Base-by-base conservation (phyloP, 768 basidiomycete species). In the Termitomyces heimii region DNA sequence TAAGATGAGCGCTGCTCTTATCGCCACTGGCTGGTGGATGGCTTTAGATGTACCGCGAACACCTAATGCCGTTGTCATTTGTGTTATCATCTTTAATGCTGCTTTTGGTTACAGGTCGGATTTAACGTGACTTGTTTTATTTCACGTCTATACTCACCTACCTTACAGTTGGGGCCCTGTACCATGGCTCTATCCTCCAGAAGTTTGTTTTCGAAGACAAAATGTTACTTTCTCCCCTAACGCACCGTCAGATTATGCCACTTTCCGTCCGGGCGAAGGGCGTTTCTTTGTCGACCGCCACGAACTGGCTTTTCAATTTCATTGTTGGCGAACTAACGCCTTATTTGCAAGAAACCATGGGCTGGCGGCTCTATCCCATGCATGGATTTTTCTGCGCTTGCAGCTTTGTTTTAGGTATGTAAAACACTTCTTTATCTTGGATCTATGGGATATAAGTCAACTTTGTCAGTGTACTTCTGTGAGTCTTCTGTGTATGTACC, bases 281-380 rank as follows among this genome's bases (percentile, higher is more conserved):
- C n/a, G 94, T 97, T 24, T 95, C 92, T 7, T 65, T 97, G 34
- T 96, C 93, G 0, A 97, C 95, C 5, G 93, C 93, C 14, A 95
- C 92, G 8, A 90, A 89, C 63, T 88, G 83, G 85, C 78, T 79
- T n/a, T 92, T 92, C 77, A 94, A 94, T 70, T 96, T 88, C 71
- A 71, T 94, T 57, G 91, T 98, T 40, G 94, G 94, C 32, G 88
- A 90, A 68, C 77, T 84, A 29, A 98, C 94, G 0, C 95, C 94
- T 1, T 81, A 84, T 54, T 75, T 97, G 39, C 93, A 96, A 71
- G 92, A 94, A 58, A 70, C 81, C 22, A 96, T 98, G 63, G 81
- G 80, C 42, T 98, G 95, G 94, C 80, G 90, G 47, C 69, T 98
- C 54, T 97, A 98, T 73, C 92, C 92, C 0, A 95, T 98, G 93